phyloP scores from a whole-genome alignment of 768 basidiomycete species.

The Lyophyllum semitale region DNA sequence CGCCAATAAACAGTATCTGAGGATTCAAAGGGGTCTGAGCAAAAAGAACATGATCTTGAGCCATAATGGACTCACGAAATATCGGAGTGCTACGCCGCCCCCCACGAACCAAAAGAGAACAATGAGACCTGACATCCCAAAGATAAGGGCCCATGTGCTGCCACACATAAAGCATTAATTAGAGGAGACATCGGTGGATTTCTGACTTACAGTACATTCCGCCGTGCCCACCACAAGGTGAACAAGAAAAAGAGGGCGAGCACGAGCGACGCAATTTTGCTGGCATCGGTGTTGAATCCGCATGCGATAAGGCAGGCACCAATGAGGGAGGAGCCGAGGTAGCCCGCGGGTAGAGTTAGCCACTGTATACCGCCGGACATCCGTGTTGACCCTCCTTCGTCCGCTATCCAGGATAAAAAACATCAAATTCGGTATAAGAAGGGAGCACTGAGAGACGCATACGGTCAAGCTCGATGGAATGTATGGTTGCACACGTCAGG shows the following conservation, averaged over 20 bases:
- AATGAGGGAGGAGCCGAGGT: slow-evolving; percentile 83
- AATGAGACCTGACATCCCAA: slow-evolving; percentile 79
- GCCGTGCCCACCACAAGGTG: slow-evolving; percentile 86
- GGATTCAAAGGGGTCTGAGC: background rate
- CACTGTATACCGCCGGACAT: slow-evolving; percentile 87
- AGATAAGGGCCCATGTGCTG: slow-evolving; percentile 78
- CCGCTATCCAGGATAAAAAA: slow-evolving; percentile 47
- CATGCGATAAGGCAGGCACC: slow-evolving; percentile 87
- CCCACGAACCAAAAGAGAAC: slow-evolving; percentile 84
- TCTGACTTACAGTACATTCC: slow-evolving; percentile 64
- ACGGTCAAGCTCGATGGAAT: slow-evolving; percentile 89
- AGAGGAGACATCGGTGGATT: background rate
- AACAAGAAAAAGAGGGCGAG: slow-evolving; percentile 86
- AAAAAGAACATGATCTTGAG: background rate
- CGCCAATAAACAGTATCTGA: slow-evolving; percentile 76
- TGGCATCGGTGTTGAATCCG: slow-evolving; percentile 87
- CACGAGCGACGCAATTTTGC: slow-evolving; percentile 79
- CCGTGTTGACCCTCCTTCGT: slow-evolving; percentile 83
- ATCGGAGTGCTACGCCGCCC: slow-evolving; percentile 74
- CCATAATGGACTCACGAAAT: slow-evolving; percentile 52
- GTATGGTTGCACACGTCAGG: slow-evolving; percentile 82
- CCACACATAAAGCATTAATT: background rate
- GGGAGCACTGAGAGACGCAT: slow-evolving; percentile 29
- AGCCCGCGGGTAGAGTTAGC: slow-evolving; percentile 80
- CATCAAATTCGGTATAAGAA: slow-evolving; percentile 6